Evolutionary conservation across 331 rosid species (phyloP), one percentile per base, ranked within the genome.

Genomic region (Stylosanthes scabra): DNA sequence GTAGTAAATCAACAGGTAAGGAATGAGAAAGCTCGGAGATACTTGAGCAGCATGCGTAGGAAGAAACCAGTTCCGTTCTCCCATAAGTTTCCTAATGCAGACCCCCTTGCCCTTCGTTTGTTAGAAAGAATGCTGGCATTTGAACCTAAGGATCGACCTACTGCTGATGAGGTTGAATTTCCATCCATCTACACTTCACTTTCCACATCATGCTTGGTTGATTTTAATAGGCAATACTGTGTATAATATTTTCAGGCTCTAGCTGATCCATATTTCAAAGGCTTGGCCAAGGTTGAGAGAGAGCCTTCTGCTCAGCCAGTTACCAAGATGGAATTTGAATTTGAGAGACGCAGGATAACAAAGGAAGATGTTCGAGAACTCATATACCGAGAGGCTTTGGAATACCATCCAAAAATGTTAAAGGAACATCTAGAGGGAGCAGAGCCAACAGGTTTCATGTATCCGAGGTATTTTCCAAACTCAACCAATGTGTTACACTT

Each of bases 311-410:
- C 91, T 72, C 94, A 80, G 73, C 89, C 94, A 34, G 88, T 89
- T 31, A 89, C 94, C 64, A 89, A 89, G 88, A 86, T 89, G 89
- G 94, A 89, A 86, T 89, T 89, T 74, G 94, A 89, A 72, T 89
- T 89, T 77, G 94, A 89, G 85, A 82, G 94, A 74, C 82, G 94
- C 60, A 86, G 88, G 80, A 86, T 89, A 59, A 89, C 89, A 9
- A 89, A 89, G 47, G 94, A 89, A 83, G 94, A 89, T 74, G 91
- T 89, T 3, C 72, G 89, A 47, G 94, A 89, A 83, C 86, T 89
- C 47, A 89, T 89, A 58, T 89, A 84, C 72, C 82, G 89, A 5
- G 94, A 89, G 84, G 86, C 59, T 81, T 85, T 89, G 6, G 94
- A 88, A 83, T 88, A 88, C 62, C 93, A 88, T 80, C 93, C 91